Conservation (phyloP, 441 rosid genomes). For the Croton setiger region DNA sequence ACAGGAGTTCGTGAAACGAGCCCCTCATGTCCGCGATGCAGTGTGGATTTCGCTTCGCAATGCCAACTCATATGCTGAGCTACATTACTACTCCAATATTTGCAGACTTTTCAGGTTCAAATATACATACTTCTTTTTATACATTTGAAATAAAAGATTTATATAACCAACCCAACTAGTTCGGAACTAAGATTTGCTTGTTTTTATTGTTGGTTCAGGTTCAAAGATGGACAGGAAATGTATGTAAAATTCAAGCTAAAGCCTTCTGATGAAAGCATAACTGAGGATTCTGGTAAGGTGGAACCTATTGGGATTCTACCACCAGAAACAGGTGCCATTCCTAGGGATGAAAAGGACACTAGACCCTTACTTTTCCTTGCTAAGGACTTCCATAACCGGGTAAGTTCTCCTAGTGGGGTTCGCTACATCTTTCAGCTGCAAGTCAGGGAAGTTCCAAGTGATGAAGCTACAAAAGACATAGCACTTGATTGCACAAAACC, state of each 20-base stretch:
- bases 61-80: slow-evolving; percentile 45
- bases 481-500: slow-evolving; percentile 64
- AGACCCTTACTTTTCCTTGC: slow-evolving; percentile 67
- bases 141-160: too few relatives aligned
- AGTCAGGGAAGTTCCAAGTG: slow-evolving; percentile 37
- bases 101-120: slow-evolving; percentile 54
- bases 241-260: slow-evolving; percentile 60
- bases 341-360: slow-evolving; percentile 49
- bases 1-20: slow-evolving; percentile 52
- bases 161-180: too few relatives aligned
- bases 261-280: slow-evolving; percentile 39
- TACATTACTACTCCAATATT: slow-evolving; percentile 65
- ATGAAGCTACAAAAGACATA: slow-evolving; percentile 39
- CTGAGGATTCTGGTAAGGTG: slow-evolving; percentile 59
- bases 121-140: slow-evolving; percentile 16
- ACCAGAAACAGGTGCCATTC: slow-evolving; percentile 83
- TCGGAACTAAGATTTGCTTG: slow-evolving; percentile 25
- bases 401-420: slow-evolving; percentile 42
- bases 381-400: slow-evolving; percentile 52
- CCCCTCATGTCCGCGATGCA: slow-evolving; percentile 62
- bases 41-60: slow-evolving; percentile 67
- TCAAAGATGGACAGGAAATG: slow-evolving; percentile 55
- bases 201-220: slow-evolving; percentile 34
- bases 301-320: slow-evolving; percentile 65
- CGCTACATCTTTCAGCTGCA: slow-evolving; percentile 58